phyloP scores from a whole-genome alignment of 2,329 filamentous ascomycete genomes.

The Cytospora piceicola region DNA sequence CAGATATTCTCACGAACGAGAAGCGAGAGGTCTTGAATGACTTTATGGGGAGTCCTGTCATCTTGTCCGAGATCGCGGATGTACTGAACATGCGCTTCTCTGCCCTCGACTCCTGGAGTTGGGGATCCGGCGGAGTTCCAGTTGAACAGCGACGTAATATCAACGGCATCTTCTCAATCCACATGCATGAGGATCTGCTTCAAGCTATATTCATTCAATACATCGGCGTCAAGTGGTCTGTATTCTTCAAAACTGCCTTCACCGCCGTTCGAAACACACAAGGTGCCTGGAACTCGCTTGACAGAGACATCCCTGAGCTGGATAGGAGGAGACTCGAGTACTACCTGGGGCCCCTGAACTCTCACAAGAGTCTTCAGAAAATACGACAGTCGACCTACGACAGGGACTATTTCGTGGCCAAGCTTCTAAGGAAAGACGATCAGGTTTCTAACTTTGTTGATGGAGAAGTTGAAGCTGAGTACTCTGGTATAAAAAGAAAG shows the following conservation, averaged over 20 bases:
- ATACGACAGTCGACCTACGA: slow-evolving; percentile 41
- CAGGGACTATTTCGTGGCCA: slow-evolving; percentile 50
- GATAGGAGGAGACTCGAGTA: slow-evolving; percentile 40
- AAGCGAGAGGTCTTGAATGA: slow-evolving; percentile 48
- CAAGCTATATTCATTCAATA: slow-evolving; percentile 57
- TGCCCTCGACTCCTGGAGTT: slow-evolving; percentile 50
- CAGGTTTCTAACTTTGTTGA: slow-evolving; percentile 37
- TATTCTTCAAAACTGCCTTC: slow-evolving; percentile 46
- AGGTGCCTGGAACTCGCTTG: slow-evolving; percentile 43
- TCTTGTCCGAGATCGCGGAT: slow-evolving; percentile 54
- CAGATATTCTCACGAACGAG: slow-evolving; percentile 50
- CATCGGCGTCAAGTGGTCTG: slow-evolving; percentile 52
- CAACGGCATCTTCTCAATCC: slow-evolving; percentile 52
- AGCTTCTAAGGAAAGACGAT: slow-evolving; percentile 42
- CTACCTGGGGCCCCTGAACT: slow-evolving; percentile 41
- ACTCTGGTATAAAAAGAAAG: slow-evolving; percentile 15
- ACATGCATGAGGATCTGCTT: slow-evolving; percentile 57
- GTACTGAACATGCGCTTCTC: slow-evolving; percentile 57
- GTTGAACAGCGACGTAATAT: slow-evolving; percentile 53
- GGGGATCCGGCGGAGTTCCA: slow-evolving; percentile 46
- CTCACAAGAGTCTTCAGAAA: slow-evolving; percentile 36
- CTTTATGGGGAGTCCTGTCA: slow-evolving; percentile 46
- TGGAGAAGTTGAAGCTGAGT: slow-evolving; percentile 47
- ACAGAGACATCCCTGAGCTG: slow-evolving; percentile 37
- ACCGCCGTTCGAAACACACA: slow-evolving; percentile 39